Evolutionary conservation across 2,329 filamentous ascomycete genomes (phyloP).

Genomic region (Lasiodiplodia gonubiensis): DNA sequence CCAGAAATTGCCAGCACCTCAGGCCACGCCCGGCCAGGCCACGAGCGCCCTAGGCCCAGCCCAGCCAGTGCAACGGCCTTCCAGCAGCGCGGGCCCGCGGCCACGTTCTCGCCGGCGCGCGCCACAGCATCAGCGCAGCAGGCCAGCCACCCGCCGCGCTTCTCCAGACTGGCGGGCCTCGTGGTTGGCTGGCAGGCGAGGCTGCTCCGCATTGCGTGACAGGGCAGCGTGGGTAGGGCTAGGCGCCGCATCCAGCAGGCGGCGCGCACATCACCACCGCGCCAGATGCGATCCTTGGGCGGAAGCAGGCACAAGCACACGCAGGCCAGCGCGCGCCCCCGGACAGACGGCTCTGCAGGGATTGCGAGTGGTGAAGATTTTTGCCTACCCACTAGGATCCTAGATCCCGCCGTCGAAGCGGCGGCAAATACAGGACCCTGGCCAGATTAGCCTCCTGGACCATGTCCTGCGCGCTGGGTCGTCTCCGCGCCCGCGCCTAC

Average conservation of each 20-base stretch:
- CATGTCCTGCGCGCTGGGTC: constrained; percentile 22
- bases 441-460: constrained; percentile 14
- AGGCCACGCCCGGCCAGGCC: constrained; percentile 4
- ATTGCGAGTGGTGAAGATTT: constrained; percentile 19
- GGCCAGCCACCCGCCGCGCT: constrained; percentile 20
- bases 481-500: constrained; percentile 24
- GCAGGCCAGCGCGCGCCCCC: constrained; percentile 11
- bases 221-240: constrained; percentile 2
- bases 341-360: constrained; percentile 12
- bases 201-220: constrained; percentile 13
- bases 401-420: constrained; percentile 23
- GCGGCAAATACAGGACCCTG: constrained; percentile 23
- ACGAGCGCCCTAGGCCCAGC: background rate
- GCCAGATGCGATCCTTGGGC: background rate
- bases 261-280: background rate
- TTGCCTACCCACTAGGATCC: constrained; percentile 22
- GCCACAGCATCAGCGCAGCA: constrained; percentile 20
- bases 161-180: constrained; percentile 20
- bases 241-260: constrained; percentile 8
- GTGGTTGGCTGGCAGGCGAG: background rate
- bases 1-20: constrained; percentile 2
- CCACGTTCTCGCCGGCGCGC: constrained; percentile 6
- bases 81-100: constrained; percentile 11
- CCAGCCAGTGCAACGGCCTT: background rate
- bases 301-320: constrained; percentile 21